phyloP scores from a whole-genome alignment of 306 rosid genomes.

The Mimosa bimucronata region DNA sequence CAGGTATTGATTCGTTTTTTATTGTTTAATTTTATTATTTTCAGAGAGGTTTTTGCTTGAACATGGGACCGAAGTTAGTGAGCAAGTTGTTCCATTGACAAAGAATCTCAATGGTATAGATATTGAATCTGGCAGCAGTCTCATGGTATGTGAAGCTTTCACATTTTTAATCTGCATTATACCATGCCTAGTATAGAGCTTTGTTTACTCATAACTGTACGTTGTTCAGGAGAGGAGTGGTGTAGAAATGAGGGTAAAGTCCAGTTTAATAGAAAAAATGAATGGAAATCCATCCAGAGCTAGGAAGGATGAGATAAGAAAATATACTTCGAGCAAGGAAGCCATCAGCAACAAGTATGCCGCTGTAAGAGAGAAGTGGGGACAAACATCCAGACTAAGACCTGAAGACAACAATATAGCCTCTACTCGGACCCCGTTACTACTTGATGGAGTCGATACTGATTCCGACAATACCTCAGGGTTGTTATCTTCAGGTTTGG shows the following conservation, averaged over 20 bases:
- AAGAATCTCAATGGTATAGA: conserved; percentile 74
- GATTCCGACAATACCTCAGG: conserved; percentile 44
- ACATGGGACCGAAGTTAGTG: conserved; percentile 84
- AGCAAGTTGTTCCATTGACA: conserved; percentile 89
- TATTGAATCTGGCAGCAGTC: conserved; percentile 60
- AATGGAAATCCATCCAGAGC: conserved; percentile 44
- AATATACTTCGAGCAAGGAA: conserved; percentile 72
- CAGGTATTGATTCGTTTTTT: conserved; percentile 1
- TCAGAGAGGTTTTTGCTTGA: conserved; percentile 92
- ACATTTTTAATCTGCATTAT: not conserved
- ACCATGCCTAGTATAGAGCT: conserved; percentile 16
- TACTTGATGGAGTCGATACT: conserved; percentile 49
- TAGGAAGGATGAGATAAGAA: conserved; percentile 60
- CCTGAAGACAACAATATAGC: conserved; percentile 53
- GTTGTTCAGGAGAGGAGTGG: conserved; percentile 57
- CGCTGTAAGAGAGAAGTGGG: conserved; percentile 70
- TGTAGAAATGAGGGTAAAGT: conserved; percentile 61
- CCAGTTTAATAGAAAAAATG: conserved; percentile 41
- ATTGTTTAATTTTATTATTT: conserved; percentile 32
- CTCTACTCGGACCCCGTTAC: conserved; percentile 58
- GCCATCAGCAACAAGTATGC: conserved; percentile 85
- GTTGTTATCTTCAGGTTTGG: conserved; percentile 59
- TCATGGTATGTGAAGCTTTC: conserved; percentile 50
- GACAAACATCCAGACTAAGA: conserved; percentile 55
- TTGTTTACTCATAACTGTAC: conserved; percentile 22